Evolutionary conservation across 164 flowering plant species (phyloP).

Genomic region (Macadamia integrifolia): DNA sequence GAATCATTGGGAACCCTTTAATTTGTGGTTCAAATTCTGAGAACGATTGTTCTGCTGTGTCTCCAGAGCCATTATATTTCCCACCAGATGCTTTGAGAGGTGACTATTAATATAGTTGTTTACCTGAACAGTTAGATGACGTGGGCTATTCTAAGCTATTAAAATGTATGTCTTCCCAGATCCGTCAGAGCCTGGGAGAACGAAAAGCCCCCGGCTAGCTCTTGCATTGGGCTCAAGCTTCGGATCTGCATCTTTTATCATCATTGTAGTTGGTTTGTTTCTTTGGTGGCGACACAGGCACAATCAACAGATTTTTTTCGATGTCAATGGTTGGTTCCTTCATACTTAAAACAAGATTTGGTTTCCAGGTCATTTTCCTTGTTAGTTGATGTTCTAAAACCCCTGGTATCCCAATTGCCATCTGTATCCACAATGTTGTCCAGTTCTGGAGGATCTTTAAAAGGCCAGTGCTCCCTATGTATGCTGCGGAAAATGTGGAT

Average conservation of each 20-base stretch:
- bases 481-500: no score
- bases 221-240: constrained; percentile 60
- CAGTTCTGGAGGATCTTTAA: no score
- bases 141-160: constrained; percentile 9
- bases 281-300: constrained; percentile 81
- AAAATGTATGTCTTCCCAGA: constrained; percentile 24
- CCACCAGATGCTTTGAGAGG: constrained; percentile 69
- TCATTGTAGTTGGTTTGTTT: constrained; percentile 39
- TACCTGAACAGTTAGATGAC: not conserved
- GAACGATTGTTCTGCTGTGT: constrained; percentile 66
- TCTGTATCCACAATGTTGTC: no score
- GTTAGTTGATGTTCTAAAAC: not conserved
- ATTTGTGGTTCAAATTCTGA: constrained; percentile 56
- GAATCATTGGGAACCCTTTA: constrained; percentile 77
- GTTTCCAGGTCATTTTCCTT: not conserved
- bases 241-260: constrained; percentile 47
- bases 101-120: constrained; percentile 8
- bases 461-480: no score
- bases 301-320: constrained; percentile 82
- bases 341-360: not conserved
- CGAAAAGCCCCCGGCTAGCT: constrained; percentile 39
- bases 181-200: constrained; percentile 35
- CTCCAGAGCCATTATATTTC: constrained; percentile 68
- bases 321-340: constrained; percentile 65
- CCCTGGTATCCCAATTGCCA: no score